phyloP scores from a whole-genome alignment of 1,139 yeast genomes.

The Protomyces gravidus region DNA sequence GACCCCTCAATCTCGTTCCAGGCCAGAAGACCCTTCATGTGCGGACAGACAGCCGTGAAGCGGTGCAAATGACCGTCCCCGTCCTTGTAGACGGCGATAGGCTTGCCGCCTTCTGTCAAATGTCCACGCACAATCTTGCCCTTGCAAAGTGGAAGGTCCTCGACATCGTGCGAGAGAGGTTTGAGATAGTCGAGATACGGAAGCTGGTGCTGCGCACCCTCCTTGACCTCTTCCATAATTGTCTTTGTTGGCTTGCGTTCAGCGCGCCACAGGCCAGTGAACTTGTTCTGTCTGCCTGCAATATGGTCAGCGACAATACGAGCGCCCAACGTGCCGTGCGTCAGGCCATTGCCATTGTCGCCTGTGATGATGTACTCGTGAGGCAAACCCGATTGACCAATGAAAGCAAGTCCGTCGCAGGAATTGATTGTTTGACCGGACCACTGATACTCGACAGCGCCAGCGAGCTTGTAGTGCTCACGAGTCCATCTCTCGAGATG shows the following conservation, averaged over 20 bases:
- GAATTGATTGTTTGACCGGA: constrained; percentile 20
- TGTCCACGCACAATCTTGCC: constrained; percentile 11
- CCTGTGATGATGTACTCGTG: constrained; percentile 19
- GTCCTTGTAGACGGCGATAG: constrained; percentile 20
- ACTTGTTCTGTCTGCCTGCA: neutral
- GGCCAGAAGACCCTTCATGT: constrained; percentile 20
- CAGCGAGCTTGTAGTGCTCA: constrained; percentile 4
- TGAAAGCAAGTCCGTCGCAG: constrained; percentile 16
- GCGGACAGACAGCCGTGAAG: constrained; percentile 23
- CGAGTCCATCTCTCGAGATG: constrained; percentile 20
- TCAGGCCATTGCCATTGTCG: constrained; percentile 24
- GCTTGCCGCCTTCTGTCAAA: constrained; percentile 10
- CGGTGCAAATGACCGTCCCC: constrained; percentile 2
- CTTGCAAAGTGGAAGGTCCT: constrained; percentile 5
- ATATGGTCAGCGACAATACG: constrained; percentile 5
- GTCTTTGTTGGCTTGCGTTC: constrained; percentile 1
- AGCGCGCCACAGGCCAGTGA: constrained; percentile 5
- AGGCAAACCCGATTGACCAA: constrained; percentile 11
- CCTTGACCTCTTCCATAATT: constrained; percentile 12
- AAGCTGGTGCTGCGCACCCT: constrained; percentile 12
- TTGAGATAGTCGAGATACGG: constrained; percentile 2
- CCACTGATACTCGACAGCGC: constrained; percentile 14
- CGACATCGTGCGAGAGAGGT: constrained; percentile 1
- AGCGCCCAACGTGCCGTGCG: constrained; percentile 20
- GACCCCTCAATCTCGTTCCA: constrained; percentile 15